A percentile compares a stretch with the other conserved stretches of the same genome.
phyloP scores from a whole-genome alignment of 2,329 filamentous ascomycete species.

The Sporothrix curviconia region DNA sequence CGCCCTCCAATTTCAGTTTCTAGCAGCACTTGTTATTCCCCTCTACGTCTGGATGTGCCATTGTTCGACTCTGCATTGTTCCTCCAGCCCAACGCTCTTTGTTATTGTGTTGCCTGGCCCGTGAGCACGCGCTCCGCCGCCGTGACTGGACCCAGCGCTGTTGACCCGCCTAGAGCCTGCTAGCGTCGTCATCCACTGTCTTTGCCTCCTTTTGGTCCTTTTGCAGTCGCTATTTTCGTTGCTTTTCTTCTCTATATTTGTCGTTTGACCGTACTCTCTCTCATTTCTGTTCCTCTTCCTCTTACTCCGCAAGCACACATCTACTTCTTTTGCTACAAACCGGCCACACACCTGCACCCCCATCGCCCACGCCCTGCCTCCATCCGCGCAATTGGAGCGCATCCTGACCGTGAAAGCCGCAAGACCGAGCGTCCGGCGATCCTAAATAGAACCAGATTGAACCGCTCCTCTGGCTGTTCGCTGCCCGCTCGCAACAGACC shows the following conservation, averaged over 20 bases:
- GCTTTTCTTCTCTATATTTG: background rate
- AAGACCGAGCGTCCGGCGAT: background rate
- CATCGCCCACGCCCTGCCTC: too few relatives aligned
- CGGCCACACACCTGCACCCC: too few relatives aligned
- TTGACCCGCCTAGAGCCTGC: background rate
- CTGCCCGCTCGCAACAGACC: conserved; percentile 6
- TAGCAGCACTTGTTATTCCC: too few relatives aligned
- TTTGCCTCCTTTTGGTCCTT: conserved; percentile 11
- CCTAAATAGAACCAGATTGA: background rate
- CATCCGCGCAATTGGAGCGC: too few relatives aligned
- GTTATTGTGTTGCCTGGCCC: conserved; percentile 7
- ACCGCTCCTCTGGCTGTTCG: background rate
- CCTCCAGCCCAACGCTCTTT: background rate
- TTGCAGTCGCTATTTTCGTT: conserved; percentile 2
- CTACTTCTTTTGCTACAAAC: too few relatives aligned
- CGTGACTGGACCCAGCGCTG: conserved; percentile 5
- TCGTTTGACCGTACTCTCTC: background rate
- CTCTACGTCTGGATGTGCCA: too few relatives aligned
- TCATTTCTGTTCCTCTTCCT: background rate
- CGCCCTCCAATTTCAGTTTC: background rate
- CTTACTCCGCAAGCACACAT: background rate
- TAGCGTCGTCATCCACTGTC: conserved; percentile 17
- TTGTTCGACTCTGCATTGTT: background rate
- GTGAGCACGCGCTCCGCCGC: conserved; percentile 6
- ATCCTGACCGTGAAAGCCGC: too few relatives aligned